Evolutionary conservation across 768 basidiomycete species (phyloP), one percentile per base, ranked within the genome.

Genomic region (Rossbeevera mucosa): DNA sequence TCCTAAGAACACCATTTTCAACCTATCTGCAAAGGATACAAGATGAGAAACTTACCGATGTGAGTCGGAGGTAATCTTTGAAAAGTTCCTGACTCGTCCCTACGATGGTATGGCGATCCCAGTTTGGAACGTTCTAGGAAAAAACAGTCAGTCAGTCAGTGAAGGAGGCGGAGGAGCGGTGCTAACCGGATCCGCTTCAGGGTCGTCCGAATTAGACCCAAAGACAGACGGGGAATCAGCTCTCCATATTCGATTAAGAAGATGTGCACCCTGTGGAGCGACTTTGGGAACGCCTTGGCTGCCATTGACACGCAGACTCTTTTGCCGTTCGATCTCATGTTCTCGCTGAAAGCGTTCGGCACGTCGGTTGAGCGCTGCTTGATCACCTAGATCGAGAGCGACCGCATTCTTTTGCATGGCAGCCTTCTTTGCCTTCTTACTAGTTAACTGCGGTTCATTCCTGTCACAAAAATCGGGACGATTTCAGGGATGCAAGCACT

Each of bases 91-190:
- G 77, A 48, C 81, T 93, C 38, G 88, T 94, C 46, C 96, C 96
- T 51, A 95, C 92, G 61, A 99, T 97, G 7, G 94, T 97, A 70
- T 85, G 79, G 53, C 83, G 83, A 73, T 99, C 96, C 96, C 96
- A 99, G 66, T 94, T 86, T 48, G 93, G 86, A 8, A 95, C 94
- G 62, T 94, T 95, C 95, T 98, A 59, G 6, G 31, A 41, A 41
- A 45, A 28, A n/a, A 28, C 31, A 21, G n/a, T 64, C 16, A 28
- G n/a, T 64, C 16, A 28, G 53, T 44, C 51, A 45, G 45, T 30
- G 36, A 58, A 43, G 51, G 1, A 42, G 7, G 30, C 13, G 20
- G 22, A 30, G 7, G 25, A 21, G 38, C 21, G 30, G 46, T 45
- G 76, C 85, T 40, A 62, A 90, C 87, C 53, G 84, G 80, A 65